These are phyloP conservation scores for Neonectria coccinea DNA, from an alignment of 2,329 filamentous ascomycete genomes.

Conservation along the genomic window DNA sequence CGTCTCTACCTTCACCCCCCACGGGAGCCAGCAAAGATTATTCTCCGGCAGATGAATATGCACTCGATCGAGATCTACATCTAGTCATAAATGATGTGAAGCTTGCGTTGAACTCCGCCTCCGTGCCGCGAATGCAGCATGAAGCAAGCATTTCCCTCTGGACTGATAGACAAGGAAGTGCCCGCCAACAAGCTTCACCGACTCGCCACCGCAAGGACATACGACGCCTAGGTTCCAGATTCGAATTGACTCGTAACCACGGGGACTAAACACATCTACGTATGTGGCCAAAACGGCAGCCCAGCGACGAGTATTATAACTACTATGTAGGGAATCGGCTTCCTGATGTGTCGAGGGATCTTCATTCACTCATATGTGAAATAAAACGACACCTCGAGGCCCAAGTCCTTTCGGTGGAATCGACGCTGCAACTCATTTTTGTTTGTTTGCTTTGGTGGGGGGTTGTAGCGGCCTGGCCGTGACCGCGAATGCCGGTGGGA, in stretches of 20 bases:
- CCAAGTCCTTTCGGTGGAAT: background rate
- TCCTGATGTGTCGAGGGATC: background rate
- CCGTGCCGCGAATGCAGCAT: background rate
- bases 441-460: background rate
- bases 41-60: too few relatives aligned
- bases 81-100: too few relatives aligned
- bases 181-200: background rate
- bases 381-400: background rate
- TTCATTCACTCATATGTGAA: too few relatives aligned
- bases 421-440: background rate
- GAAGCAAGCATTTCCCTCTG: background rate
- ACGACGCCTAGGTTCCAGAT: background rate
- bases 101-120: too few relatives aligned
- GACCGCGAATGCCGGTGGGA: background rate
- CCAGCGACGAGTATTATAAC: background rate
- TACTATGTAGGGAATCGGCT: background rate
- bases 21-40: too few relatives aligned
- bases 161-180: too few relatives aligned
- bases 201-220: background rate
- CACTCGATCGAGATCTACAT: too few relatives aligned
- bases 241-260: too few relatives aligned
- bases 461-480: too few relatives aligned
- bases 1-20: too few relatives aligned
- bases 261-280: too few relatives aligned
- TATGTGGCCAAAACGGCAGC: too few relatives aligned